Evolutionary conservation across 2,329 filamentous ascomycete species (phyloP).

Genomic region (Colletotrichum lentis): DNA sequence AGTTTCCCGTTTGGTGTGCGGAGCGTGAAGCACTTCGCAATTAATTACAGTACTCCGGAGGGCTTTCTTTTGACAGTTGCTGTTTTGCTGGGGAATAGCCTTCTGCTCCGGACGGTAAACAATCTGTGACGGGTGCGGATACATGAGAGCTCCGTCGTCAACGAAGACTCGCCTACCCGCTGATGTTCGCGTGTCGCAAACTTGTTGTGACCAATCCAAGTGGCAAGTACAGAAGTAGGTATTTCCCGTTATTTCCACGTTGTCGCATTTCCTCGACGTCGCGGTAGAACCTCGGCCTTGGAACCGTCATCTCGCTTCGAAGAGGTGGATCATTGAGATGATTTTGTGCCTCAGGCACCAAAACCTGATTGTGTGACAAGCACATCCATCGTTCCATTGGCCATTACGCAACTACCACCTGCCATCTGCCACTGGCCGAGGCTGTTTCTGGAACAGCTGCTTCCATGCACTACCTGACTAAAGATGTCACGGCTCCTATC

Average conservation of each 20-base stretch:
- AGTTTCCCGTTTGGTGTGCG: background rate
- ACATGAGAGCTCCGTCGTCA: background rate
- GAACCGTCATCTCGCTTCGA: conserved; percentile 28
- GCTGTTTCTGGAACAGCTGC: too few relatives aligned
- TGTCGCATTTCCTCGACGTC: background rate
- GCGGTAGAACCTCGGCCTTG: conserved; percentile 28
- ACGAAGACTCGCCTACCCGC: background rate
- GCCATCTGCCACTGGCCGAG: background rate
- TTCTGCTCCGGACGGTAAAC: conserved; percentile 1
- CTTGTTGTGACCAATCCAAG: conserved; percentile 23
- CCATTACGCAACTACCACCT: conserved; percentile 6
- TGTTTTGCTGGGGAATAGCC: conserved; percentile 10
- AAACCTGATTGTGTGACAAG: conserved; percentile 6
- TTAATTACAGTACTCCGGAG: background rate
- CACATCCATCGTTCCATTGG: background rate
- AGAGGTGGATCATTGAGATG: background rate
- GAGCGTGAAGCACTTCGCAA: background rate
- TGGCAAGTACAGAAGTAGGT: background rate
- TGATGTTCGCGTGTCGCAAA: background rate
- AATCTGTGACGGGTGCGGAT: background rate
- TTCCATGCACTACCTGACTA: background rate
- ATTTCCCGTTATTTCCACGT: conserved; percentile 34
- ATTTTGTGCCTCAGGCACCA: conserved; percentile 4
- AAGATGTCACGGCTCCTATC: conserved; percentile 17
- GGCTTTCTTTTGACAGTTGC: background rate